A percentile compares a stretch with the other conserved stretches of the same genome.
These are phyloP conservation scores for Talaromyces islandicus DNA, from an alignment of 2,329 filamentous ascomycete genomes.

Conservation along the genomic window DNA sequence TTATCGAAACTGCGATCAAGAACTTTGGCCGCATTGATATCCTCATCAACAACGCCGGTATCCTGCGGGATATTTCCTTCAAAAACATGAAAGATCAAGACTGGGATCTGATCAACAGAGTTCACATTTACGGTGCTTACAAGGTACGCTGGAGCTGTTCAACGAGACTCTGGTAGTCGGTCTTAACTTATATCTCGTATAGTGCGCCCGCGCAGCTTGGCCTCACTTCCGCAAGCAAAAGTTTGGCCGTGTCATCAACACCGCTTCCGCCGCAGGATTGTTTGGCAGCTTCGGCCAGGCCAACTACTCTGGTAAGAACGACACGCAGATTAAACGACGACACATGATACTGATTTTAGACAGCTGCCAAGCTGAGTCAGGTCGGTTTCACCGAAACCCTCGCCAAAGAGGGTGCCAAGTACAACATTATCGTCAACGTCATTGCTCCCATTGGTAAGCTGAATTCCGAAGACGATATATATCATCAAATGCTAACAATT, in stretches of 20 bases:
- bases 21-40: constrained; percentile 70
- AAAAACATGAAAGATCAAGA: constrained; percentile 98
- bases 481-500: constrained; percentile 4
- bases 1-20: constrained; percentile 63
- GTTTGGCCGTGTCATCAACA: constrained; percentile 95
- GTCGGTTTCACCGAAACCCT: constrained; percentile 97
- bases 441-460: constrained; percentile 72
- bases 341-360: constrained; percentile 15
- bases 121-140: constrained; percentile 90
- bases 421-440: constrained; percentile 93
- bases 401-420: constrained; percentile 94
- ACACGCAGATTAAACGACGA: background rate
- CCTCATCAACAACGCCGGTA: constrained; percentile 96
- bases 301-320: constrained; percentile 70
- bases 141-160: constrained; percentile 47
- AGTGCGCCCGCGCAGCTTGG: constrained; percentile 88
- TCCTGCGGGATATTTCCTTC: constrained; percentile 90
- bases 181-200: constrained; percentile 14
- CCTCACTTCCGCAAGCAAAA: constrained; percentile 98
- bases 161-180: background rate
- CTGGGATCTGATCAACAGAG: constrained; percentile 91
- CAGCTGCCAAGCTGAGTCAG: constrained; percentile 85
- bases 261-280: constrained; percentile 87
- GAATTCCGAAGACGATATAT: background rate
- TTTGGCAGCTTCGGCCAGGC: constrained; percentile 94